Evolutionary conservation across 1,284 basidiomycete species (phyloP).

Genomic region (Malassezia furfur): DNA sequence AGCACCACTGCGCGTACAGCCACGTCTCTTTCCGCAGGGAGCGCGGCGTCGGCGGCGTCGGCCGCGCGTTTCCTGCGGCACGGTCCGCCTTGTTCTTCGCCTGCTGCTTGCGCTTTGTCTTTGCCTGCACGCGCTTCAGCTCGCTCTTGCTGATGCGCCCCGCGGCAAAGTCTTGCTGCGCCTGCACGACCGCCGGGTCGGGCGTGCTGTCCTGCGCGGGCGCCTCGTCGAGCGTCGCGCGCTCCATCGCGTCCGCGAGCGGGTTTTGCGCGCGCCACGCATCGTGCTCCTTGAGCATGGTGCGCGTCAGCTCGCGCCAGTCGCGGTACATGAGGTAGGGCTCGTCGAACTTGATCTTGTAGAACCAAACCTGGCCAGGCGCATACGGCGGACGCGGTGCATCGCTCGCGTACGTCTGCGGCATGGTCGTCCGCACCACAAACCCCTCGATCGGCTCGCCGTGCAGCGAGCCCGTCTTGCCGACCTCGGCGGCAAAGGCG

Average conservation of each 20-base stretch:
- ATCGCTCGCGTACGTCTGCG: slow-evolving; percentile 42
- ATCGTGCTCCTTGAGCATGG: slow-evolving; percentile 34
- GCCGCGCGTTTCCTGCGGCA: slow-evolving; percentile 19
- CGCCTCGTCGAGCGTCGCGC: neutral
- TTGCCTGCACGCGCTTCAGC: slow-evolving; percentile 14
- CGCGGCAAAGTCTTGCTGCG: neutral
- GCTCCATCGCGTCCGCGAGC: neutral
- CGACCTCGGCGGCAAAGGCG: slow-evolving; percentile 62
- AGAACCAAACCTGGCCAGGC: slow-evolving; percentile 80
- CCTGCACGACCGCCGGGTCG: neutral
- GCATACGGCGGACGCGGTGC: slow-evolving; percentile 35
- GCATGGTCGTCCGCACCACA: slow-evolving; percentile 59
- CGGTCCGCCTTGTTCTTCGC: neutral
- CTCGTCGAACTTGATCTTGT: slow-evolving; percentile 98
- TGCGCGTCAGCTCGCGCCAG: slow-evolving; percentile 88
- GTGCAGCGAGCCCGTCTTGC: slow-evolving; percentile 64
- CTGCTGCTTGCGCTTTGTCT: neutral
- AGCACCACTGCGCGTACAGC: slow-evolving; percentile 38
- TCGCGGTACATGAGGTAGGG: slow-evolving; percentile 98
- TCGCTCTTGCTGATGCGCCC: slow-evolving; percentile 19
- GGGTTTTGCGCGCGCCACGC: slow-evolving; percentile 22
- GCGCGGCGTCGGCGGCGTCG: slow-evolving; percentile 24
- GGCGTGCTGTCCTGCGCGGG: neutral
- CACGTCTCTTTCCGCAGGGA: slow-evolving; percentile 35
- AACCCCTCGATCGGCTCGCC: slow-evolving; percentile 88